A percentile compares a stretch with the other conserved stretches of the same genome.
Conservation (phyloP, 129 eudicot species). For the Mikania micrantha region DNA sequence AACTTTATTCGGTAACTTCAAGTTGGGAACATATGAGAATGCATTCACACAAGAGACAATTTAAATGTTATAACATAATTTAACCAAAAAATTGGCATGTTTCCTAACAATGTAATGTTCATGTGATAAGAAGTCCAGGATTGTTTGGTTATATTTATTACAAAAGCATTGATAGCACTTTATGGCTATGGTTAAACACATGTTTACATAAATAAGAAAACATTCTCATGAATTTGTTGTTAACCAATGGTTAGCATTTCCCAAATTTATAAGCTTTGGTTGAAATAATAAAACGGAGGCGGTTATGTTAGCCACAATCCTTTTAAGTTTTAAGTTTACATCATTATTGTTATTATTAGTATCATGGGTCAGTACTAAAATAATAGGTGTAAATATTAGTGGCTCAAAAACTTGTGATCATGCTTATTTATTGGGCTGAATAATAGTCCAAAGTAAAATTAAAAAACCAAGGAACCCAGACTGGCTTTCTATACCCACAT, state of each 20-base stretch:
- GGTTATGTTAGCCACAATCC: too few species aligned
- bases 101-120: neutral
- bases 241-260: neutral
- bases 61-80: neutral
- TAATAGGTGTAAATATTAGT: too few species aligned
- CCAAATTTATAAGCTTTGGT: neutral
- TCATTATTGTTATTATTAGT: too few species aligned
- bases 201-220: neutral
- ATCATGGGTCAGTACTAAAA: too few species aligned
- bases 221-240: neutral
- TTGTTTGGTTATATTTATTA: neutral
- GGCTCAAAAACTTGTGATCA: too few species aligned
- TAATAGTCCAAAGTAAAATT: too few species aligned
- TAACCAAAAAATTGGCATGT: neutral
- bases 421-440: too few species aligned
- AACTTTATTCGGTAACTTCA: constrained; percentile 17
- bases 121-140: neutral
- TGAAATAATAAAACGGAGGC: neutral
- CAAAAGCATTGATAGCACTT: neutral
- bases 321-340: too few species aligned
- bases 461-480: too few species aligned
- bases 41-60: neutral
- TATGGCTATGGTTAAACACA: neutral
- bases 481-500: too few species aligned
- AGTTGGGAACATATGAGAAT: neutral